Base-by-base conservation (phyloP, 495 filamentous ascomycete species). In the Penicillium fimorum region DNA sequence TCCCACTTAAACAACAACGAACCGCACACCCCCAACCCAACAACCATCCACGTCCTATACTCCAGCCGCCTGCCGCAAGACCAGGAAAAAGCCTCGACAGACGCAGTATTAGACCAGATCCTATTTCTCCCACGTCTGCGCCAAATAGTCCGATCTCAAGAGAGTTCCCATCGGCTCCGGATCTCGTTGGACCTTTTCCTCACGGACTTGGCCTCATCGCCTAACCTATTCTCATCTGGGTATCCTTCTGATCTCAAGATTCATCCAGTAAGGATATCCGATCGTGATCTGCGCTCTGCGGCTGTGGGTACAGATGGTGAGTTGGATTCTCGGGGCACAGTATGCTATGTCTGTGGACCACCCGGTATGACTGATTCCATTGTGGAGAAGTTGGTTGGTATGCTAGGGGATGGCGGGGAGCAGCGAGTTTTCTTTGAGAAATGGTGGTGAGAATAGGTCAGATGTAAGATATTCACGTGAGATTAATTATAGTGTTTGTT, bases 331-430 rank as follows among this genome's bases (percentile, higher is more conserved):
- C 55, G 66, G 7, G 58, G 70, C 0, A 80, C 84, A 2, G 83
- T 90, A 1, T 84, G 81, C 37, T 96, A 93, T 65, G 77, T 96
- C 0, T 95, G 91, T 65, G 90, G 91, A 7, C 85, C 89, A 15
- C 87, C 87, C 17, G 51, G 52, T 9, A 94, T 95, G 90, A 93
- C 88, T 3, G 91, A 95, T 70, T 80, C 86, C 53, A 80, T 91
- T 58, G 88, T 92, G 0, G 75, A 75, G n/a, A 71, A 73, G 15
- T 65, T 84, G 2, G 61, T 68, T 3, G 59, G 56, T 1, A 75
- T 82, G 17, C 65, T 84, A 25, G 83, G 79, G 5, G 81, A 88
- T 11, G 50, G 17, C 68, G 71, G 76, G 13, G 46, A 69, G 33
- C 68, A 81, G 30, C 76, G 81, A 20, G 86, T 95, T 0, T 69